Conservation (phyloP, 2,329 filamentous ascomycete species). For the Arthroderma sp. region DNA sequence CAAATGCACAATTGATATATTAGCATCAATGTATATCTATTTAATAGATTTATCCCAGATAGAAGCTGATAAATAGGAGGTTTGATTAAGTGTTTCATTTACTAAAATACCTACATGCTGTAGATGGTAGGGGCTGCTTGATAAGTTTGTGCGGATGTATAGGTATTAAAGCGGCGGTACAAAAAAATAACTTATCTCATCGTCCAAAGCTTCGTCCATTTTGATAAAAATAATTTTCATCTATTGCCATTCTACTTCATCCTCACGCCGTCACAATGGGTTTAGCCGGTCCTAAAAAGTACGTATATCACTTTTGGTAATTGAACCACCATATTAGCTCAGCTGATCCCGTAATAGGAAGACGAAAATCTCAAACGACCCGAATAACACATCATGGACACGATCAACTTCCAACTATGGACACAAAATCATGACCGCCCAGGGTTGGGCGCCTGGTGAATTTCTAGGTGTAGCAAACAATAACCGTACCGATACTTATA, state of each 20-base stretch:
- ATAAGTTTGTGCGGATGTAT: background rate
- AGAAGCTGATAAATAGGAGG: too few relatives aligned
- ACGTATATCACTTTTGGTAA: constrained; percentile 18
- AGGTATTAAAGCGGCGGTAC: background rate
- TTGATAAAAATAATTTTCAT: background rate
- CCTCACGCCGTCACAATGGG: constrained; percentile 43
- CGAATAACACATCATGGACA: constrained; percentile 91
- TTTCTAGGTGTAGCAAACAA: constrained; percentile 69
- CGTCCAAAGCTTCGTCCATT: background rate
- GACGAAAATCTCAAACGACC: constrained; percentile 73
- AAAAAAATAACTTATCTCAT: background rate
- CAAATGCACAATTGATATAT: background rate
- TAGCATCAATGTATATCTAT: too few relatives aligned
- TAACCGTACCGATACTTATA: constrained; percentile 62
- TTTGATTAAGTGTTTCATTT: too few relatives aligned
- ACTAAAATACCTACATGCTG: too few relatives aligned
- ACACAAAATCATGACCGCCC: constrained; percentile 73
- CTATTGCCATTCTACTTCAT: background rate
- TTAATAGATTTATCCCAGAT: too few relatives aligned
- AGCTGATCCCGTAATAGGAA: constrained; percentile 29
- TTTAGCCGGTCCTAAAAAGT: constrained; percentile 58
- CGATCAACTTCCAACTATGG: constrained; percentile 72
- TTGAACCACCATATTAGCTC: background rate
- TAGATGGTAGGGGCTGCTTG: too few relatives aligned
- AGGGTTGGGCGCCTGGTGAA: constrained; percentile 82